Percentiles rank a stretch among this genome's conserved stretches.
Conservation (phyloP, 2,329 filamentous ascomycete species). For the Cadophora gregata region DNA sequence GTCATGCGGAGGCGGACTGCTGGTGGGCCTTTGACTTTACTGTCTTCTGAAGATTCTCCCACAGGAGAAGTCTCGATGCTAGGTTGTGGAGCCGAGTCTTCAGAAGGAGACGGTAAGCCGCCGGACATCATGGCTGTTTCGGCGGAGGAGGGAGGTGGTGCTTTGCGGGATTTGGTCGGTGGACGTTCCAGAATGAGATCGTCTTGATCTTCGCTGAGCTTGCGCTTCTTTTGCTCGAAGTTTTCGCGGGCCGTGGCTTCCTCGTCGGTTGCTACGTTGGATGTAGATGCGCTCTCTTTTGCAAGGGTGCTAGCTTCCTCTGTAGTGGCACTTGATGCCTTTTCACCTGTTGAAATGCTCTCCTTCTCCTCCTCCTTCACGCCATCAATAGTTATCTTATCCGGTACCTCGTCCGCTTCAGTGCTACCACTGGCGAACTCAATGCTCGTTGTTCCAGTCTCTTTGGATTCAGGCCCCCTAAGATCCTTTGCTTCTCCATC, state of each 20-base stretch:
- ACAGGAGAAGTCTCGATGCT: slow-evolving; percentile 31
- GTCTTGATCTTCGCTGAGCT: slow-evolving; percentile 42
- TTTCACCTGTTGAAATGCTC: neutral
- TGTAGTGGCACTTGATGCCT: neutral
- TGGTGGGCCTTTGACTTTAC: slow-evolving; percentile 63
- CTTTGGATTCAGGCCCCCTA: neutral
- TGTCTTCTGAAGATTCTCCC: slow-evolving; percentile 13
- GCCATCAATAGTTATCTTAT: neutral
- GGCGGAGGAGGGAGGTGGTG: neutral
- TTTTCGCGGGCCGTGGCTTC: slow-evolving; percentile 42
- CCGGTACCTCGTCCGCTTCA: neutral
- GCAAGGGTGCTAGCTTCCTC: slow-evolving; percentile 13
- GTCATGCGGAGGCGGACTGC: slow-evolving; percentile 88
- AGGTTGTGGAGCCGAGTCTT: slow-evolving; percentile 33
- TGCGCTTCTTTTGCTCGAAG: slow-evolving; percentile 42
- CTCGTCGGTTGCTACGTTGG: slow-evolving; percentile 34
- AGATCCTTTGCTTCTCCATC: neutral
- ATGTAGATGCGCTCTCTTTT: slow-evolving; percentile 39
- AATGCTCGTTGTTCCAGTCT: neutral
- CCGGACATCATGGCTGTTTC: slow-evolving; percentile 43
- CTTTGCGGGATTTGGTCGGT: slow-evolving; percentile 36
- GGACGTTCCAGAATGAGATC: slow-evolving; percentile 41
- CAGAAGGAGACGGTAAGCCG: slow-evolving; percentile 32
- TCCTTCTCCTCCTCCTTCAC: neutral
- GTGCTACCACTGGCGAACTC: neutral